Evolutionary conservation across 768 basidiomycete genomes (phyloP).

Genomic region (Serendipita sp.): DNA sequence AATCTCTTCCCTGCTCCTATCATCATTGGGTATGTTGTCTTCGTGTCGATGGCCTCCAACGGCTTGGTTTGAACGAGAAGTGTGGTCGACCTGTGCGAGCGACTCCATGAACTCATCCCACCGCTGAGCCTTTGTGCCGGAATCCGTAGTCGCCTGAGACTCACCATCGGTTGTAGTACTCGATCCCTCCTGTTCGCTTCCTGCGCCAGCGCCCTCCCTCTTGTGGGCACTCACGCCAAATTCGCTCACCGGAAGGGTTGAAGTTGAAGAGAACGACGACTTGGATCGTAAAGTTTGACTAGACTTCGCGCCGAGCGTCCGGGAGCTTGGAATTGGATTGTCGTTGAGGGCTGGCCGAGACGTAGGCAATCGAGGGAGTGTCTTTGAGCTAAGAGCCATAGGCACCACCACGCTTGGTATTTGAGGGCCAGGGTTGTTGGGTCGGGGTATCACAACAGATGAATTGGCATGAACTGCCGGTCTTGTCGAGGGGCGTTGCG

Average conservation of each 20-base stretch:
- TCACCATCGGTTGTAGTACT: not conserved
- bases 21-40: not conserved
- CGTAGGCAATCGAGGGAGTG: not conserved
- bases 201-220: not conserved
- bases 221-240: not conserved
- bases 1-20: not conserved
- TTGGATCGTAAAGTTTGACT: not conserved
- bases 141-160: not conserved
- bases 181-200: not conserved
- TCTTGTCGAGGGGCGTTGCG: not conserved
- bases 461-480: not conserved
- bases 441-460: not conserved
- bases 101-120: constrained; percentile 1
- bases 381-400: not conserved
- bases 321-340: not conserved
- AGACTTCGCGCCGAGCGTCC: not conserved
- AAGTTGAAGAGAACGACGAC: not conserved
- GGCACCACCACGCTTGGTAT: not conserved
- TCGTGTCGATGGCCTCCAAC: not conserved
- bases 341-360: not conserved
- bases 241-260: not conserved
- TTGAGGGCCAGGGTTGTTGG: not conserved
- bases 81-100: not conserved
- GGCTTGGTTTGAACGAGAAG: not conserved
- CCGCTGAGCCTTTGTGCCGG: not conserved